Evolutionary conservation across 306 rosid genomes (phyloP), one percentile per base, ranked within the genome.

Genomic region (Casuarina equisetifolia): DNA sequence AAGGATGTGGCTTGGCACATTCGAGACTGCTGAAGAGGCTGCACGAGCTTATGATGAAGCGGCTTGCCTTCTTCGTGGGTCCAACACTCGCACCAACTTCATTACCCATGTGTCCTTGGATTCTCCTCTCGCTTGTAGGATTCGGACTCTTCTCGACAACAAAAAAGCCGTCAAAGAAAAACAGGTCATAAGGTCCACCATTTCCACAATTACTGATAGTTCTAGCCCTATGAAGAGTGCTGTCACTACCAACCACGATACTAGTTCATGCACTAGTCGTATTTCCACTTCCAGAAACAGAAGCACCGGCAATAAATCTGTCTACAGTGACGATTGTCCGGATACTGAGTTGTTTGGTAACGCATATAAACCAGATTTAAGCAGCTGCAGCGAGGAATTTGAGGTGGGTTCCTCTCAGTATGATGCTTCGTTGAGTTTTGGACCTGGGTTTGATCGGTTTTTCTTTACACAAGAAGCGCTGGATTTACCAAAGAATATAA

Each of bases 1-100:
- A 70, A 91, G 98, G 85, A 92, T 94, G 95, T 94, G 98, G 98
- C 95, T 94, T 38, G 98, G 98, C 43, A 94, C 98, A 55, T 94
- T 90, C 75, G 97, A 94, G 87, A 90, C 97, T 0, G 98, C 98
- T 1, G 98, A 94, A 51, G 97, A 92, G 69, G 98, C 98, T 4
- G 98, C 98, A 6, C 85, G 95, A 42, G 95, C 98, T 40, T 94
- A 94, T 15, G 98, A 94, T 15, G 95, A 94, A 89, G 98, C 98
- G 1, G 98, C 98, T 1, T 94, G 95, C 78, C 97, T 94, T 72
- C 98, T 94, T 74, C 90, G 98, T 0, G 98, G 98, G 4, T 89
- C 97, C 2, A 94, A 90, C 53, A 87, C 98, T 39, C 93, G 92
- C 4, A 94, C 97, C 69, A 94, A 94, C 85, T 94, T 92, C 92